Evolutionary conservation across 2,329 filamentous ascomycete species (phyloP).

Genomic region (Dendryphion nanum): DNA sequence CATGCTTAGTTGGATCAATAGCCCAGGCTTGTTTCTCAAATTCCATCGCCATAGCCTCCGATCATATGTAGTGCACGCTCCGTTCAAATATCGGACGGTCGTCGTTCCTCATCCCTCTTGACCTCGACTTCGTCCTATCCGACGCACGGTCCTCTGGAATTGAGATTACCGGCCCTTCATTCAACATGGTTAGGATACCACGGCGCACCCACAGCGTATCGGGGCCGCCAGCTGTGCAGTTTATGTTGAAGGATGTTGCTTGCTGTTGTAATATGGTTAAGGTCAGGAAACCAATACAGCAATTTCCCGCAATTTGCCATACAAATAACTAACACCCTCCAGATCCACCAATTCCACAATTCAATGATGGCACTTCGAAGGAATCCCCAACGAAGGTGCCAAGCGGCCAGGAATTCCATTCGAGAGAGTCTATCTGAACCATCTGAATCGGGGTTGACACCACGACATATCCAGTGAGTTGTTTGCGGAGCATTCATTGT

Average conservation of each 20-base stretch:
- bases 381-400: conserved; percentile 24
- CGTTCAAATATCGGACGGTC: conserved; percentile 10
- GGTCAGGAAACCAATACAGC: conserved; percentile 18
- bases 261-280: conserved; percentile 24
- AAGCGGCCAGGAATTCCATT: too few relatives aligned
- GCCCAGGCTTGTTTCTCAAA: conserved; percentile 10
- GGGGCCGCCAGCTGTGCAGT: conserved; percentile 20
- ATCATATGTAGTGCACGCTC: conserved; percentile 11
- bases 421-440: too few relatives aligned
- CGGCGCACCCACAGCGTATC: conserved; percentile 20
- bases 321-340: conserved; percentile 10
- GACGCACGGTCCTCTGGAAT: conserved; percentile 14
- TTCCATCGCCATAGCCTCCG: conserved; percentile 5
- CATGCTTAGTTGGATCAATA: conserved; percentile 6
- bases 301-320: conserved; percentile 15
- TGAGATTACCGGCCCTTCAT: conserved; percentile 11
- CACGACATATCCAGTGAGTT: too few relatives aligned
- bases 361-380: conserved; percentile 25
- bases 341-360: conserved; percentile 24
- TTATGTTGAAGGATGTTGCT: conserved; percentile 21
- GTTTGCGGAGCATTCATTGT: too few relatives aligned
- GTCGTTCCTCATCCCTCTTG: conserved; percentile 10
- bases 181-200: conserved; percentile 22
- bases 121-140: conserved; percentile 6
- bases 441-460: too few relatives aligned